Conservation (phyloP, 352 stramenopile species). For the Globisporangium recalcitrans region DNA sequence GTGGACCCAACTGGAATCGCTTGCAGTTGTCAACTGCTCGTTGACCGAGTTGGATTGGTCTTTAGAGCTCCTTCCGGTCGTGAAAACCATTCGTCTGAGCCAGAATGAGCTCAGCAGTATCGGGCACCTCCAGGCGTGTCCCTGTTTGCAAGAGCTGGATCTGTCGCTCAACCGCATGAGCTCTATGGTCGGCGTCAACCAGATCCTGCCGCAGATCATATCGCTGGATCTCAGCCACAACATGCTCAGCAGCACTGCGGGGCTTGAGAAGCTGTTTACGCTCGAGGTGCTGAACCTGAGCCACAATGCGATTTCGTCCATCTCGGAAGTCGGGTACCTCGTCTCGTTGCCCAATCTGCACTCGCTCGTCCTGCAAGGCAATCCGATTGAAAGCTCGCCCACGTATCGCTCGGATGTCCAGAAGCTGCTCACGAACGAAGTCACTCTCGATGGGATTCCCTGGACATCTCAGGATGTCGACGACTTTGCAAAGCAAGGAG, state of each 20-base stretch:
- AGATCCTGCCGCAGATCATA: slow-evolving; percentile 10
- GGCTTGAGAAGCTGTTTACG: slow-evolving; percentile 17
- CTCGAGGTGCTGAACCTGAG: slow-evolving; percentile 19
- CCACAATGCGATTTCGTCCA: slow-evolving; percentile 17
- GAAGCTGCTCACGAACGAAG: slow-evolving; percentile 17
- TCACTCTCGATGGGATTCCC: slow-evolving; percentile 16
- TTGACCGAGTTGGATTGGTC: slow-evolving; percentile 15
- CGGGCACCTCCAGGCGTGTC: slow-evolving; percentile 4
- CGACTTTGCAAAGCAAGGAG: slow-evolving; percentile 12
- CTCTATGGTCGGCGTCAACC: slow-evolving; percentile 13
- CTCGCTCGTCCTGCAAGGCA: slow-evolving; percentile 15
- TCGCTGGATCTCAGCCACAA: slow-evolving; percentile 20
- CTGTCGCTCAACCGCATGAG: slow-evolving; percentile 15
- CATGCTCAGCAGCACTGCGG: slow-evolving; percentile 12
- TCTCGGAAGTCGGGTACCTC: slow-evolving; percentile 17
- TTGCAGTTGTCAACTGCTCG: slow-evolving; percentile 16
- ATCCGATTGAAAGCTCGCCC: slow-evolving; percentile 12
- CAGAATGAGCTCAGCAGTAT: slow-evolving; percentile 15
- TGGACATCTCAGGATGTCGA: slow-evolving; percentile 8
- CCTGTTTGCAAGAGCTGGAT: slow-evolving; percentile 9
- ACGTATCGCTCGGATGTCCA: slow-evolving; percentile 18
- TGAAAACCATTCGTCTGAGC: slow-evolving; percentile 10
- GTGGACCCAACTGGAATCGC: slow-evolving; percentile 19
- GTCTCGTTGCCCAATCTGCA: slow-evolving; percentile 16
- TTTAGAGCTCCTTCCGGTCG: slow-evolving; percentile 12